Evolutionary conservation across 495 filamentous ascomycete genomes (phyloP).

Genomic region (Entonaema liquescens): DNA sequence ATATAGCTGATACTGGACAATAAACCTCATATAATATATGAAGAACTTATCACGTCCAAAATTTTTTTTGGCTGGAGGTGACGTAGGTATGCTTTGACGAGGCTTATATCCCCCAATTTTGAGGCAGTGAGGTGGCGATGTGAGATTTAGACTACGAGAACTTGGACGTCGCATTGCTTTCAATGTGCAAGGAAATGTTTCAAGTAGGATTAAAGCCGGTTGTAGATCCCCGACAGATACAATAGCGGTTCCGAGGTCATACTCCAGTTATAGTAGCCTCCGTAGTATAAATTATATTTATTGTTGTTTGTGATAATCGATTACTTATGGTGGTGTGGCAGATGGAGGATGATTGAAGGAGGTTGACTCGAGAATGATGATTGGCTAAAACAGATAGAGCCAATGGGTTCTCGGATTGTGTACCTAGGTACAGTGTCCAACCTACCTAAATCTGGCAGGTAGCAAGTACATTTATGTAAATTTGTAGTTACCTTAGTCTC

Average conservation of each 20-base stretch:
- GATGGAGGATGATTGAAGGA: slow-evolving; percentile 28
- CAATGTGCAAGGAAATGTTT: slow-evolving; percentile 12
- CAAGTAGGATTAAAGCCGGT: slow-evolving; percentile 8
- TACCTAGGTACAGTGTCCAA: too few species aligned
- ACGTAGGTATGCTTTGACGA: not conserved
- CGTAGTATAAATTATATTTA: not conserved
- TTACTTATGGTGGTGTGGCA: slow-evolving; percentile 15
- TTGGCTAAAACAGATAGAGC: slow-evolving; percentile 11
- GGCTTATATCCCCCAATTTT: not conserved
- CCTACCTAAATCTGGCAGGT: too few species aligned
- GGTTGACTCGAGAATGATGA: slow-evolving; percentile 17
- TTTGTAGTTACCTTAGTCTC: not conserved
- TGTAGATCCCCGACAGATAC: not conserved
- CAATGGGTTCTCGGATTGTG: not conserved
- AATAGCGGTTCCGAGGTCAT: not conserved
- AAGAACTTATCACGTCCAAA: not conserved
- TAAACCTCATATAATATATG: not conserved
- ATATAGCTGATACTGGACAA: not conserved
- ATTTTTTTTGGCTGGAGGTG: not conserved
- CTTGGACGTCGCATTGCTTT: slow-evolving; percentile 13
- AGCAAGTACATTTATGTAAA: not conserved
- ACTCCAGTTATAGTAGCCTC: slow-evolving; percentile 5
- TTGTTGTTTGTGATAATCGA: slow-evolving; percentile 11
- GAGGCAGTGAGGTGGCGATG: not conserved
- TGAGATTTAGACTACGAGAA: not conserved